phyloP scores from a whole-genome alignment of 345 rosid species.

The Garcia nutans region DNA sequence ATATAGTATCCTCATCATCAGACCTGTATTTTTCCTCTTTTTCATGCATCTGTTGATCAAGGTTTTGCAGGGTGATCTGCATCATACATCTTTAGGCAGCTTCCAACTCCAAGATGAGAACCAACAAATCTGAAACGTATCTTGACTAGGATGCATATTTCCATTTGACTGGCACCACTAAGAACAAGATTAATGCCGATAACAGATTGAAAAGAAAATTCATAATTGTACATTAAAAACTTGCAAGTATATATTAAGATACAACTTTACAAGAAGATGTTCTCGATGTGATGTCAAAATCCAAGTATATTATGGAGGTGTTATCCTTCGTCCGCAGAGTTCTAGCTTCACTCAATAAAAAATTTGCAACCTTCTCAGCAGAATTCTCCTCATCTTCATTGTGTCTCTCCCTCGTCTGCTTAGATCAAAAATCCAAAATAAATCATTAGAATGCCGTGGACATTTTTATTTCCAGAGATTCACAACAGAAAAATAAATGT shows the following conservation, averaged over 20 bases:
- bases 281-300: conserved; percentile 49
- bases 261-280: conserved; percentile 41
- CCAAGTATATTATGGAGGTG: conserved; percentile 83
- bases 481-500: neutral
- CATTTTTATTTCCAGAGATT: neutral
- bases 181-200: neutral
- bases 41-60: neutral
- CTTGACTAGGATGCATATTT: neutral
- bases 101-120: neutral
- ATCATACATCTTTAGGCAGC: neutral
- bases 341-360: conserved; percentile 77
- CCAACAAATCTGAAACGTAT: neutral
- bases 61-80: neutral
- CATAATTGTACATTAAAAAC: neutral
- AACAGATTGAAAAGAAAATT: neutral
- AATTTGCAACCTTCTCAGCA: conserved; percentile 74
- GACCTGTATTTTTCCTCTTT: neutral
- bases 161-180: neutral
- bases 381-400: conserved; percentile 35
- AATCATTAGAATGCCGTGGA: neutral
- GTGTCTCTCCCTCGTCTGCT: conserved; percentile 57
- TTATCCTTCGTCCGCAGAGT: conserved; percentile 88
- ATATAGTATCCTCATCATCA: neutral
- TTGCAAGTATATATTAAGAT: conserved; percentile 31
- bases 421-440: neutral